These are phyloP conservation scores for Firmiana major DNA, from an alignment of 345 rosid genomes.

Conservation along the genomic window DNA sequence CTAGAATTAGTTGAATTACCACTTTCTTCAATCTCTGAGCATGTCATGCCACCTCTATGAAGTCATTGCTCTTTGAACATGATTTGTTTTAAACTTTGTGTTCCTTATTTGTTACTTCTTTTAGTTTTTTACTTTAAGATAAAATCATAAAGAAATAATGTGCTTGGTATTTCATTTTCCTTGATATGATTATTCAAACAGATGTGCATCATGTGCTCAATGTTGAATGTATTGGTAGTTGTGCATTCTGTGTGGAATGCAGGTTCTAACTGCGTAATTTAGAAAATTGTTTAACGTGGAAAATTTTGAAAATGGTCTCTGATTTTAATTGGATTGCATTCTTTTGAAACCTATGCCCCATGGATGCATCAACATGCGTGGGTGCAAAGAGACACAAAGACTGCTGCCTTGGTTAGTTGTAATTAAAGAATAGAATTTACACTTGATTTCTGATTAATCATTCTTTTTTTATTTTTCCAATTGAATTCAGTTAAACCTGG, in stretches of 20 bases:
- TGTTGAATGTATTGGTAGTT: not conserved
- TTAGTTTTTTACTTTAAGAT: not conserved
- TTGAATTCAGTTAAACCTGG: slow-evolving; percentile 98
- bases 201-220: not conserved
- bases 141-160: not conserved
- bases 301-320: not conserved
- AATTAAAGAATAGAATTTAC: too few relatives aligned
- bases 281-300: not conserved
- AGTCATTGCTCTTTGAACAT: not conserved
- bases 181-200: not conserved
- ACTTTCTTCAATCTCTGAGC: not conserved
- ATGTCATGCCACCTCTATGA: not conserved
- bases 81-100: not conserved
- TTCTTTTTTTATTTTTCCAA: too few relatives aligned
- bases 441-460: slow-evolving; percentile 11
- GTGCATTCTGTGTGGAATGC: not conserved
- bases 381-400: too few relatives aligned
- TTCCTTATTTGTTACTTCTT: not conserved
- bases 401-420: not conserved
- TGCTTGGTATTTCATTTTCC: not conserved
- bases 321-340: not conserved
- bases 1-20: not conserved
- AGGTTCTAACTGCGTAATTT: not conserved
- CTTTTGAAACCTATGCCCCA: not conserved
- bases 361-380: not conserved